Base-by-base conservation (phyloP, 2,329 filamentous ascomycete species). In the Colletotrichum eremochloae region DNA sequence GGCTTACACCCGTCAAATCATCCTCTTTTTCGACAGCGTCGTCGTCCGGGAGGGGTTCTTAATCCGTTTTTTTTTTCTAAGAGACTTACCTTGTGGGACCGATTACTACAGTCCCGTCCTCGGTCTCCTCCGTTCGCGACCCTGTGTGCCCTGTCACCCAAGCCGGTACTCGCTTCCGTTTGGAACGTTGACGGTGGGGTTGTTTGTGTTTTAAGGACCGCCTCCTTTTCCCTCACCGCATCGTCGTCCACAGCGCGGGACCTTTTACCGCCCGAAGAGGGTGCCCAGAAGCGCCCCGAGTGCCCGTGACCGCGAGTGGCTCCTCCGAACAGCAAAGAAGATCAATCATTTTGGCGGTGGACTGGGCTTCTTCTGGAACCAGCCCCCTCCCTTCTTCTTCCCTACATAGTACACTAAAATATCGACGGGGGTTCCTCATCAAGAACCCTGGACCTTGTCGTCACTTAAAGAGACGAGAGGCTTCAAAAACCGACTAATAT, bases 171-270 rank as follows among this genome's bases (percentile, higher is more conserved):
- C 69, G 60, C 60, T 61, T 64, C 69, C 66, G 66, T 60, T 69
- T 61, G 66, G 58, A 68, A 58, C 36, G 50, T 44, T 29, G 65
- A 50, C 57, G 57, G 68, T 71, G 68, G 68, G 58, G 69, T 64
- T 56, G 53, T 38, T 56, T 40, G 33, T 24, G 53, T 72, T 63
- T 69, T 61, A 72, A 67, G 66, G 69, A 40, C 68, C 63, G 56
- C 60, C 46, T 63, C 60, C 60, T 69, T 53, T 72, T 72, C 66
- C 68, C 42, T 72, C 69, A 72, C 69, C 69, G 69, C 69, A 72
- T 72, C 66, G 69, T 72, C 46, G 44, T 24, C 24, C 24, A 46
- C 69, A 56, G 66, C 66, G 66, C 60, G 52, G 53, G 31, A 55
- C 66, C 66, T 61, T 44, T 61, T 44, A 36, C 58, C 65, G 50